These are phyloP conservation scores for Tolypocladium guangdongense DNA, from an alignment of 2,329 filamentous ascomycete species.

Conservation along the genomic window DNA sequence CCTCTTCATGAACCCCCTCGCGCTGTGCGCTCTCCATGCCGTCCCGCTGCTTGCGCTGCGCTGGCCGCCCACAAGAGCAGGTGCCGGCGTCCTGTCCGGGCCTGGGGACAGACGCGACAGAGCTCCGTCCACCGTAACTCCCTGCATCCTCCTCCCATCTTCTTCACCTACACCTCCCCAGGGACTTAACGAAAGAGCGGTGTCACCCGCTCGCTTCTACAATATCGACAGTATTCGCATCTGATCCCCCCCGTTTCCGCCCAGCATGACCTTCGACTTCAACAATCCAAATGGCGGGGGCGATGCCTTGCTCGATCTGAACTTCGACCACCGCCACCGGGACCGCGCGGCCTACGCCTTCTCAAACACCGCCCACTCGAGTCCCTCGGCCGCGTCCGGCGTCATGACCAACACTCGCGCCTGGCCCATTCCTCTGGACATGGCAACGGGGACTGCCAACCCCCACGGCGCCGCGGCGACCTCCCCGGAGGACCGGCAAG, in stretches of 20 bases:
- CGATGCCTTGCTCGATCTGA: conserved; percentile 51
- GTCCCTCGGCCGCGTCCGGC: conserved; percentile 19
- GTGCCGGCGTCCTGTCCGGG: background rate
- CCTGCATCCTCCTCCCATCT: background rate
- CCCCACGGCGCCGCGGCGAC: conserved; percentile 33
- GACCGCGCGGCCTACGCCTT: conserved; percentile 36
- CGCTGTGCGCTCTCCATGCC: conserved; percentile 2
- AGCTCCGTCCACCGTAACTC: background rate
- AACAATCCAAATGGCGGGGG: conserved; percentile 38
- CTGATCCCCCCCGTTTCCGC: conserved; percentile 19
- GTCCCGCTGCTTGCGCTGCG: background rate
- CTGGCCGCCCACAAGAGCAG: background rate
- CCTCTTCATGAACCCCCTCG: conserved; percentile 21
- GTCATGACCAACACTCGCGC: conserved; percentile 26
- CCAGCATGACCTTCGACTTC: conserved; percentile 49
- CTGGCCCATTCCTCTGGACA: conserved; percentile 44
- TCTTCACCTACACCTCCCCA: background rate
- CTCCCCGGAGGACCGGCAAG: conserved; percentile 39
- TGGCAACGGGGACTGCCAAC: conserved; percentile 30
- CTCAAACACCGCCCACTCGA: conserved; percentile 16
- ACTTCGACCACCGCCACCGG: conserved; percentile 47
- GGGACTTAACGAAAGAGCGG: conserved; percentile 18
- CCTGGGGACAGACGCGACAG: background rate
- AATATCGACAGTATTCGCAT: conserved; percentile 22
- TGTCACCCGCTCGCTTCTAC: conserved; percentile 28